Evolutionary conservation across 331 rosid species (phyloP).

Genomic region (Pyracantha coccinea): DNA sequence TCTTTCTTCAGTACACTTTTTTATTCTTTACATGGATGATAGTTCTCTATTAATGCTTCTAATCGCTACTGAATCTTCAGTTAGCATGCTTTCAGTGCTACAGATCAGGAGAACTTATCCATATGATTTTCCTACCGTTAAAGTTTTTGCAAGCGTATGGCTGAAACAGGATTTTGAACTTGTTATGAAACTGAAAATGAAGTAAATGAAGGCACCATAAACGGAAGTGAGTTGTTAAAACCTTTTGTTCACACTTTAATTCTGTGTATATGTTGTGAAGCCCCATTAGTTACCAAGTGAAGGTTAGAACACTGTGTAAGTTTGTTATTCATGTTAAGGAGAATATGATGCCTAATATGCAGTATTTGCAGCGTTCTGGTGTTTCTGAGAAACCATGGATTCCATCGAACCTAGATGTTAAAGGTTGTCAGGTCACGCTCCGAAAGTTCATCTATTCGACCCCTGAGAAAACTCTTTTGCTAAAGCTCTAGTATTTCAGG

Average conservation of each 20-base stretch:
- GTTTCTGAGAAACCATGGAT: conserved; percentile 10
- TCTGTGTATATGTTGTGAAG: no score
- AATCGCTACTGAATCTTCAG: not conserved
- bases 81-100: not conserved
- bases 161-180: not conserved
- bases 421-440: conserved; percentile 5
- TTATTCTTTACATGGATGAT: not conserved
- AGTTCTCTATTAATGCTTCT: not conserved
- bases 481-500: conserved; percentile 14
- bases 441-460: not conserved
- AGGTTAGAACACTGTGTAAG: no score
- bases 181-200: no score
- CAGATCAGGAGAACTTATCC: not conserved
- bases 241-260: no score
- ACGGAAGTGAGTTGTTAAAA: no score
- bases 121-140: not conserved
- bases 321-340: no score
- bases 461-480: conserved; percentile 13
- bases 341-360: no score
- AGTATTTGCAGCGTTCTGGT: not conserved
- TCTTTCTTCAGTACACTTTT: not conserved
- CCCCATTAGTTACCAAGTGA: no score
- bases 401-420: conserved; percentile 17
- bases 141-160: not conserved
- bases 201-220: no score